phyloP scores from a whole-genome alignment of 306 rosid species.

The Vachellia pachyceras region DNA sequence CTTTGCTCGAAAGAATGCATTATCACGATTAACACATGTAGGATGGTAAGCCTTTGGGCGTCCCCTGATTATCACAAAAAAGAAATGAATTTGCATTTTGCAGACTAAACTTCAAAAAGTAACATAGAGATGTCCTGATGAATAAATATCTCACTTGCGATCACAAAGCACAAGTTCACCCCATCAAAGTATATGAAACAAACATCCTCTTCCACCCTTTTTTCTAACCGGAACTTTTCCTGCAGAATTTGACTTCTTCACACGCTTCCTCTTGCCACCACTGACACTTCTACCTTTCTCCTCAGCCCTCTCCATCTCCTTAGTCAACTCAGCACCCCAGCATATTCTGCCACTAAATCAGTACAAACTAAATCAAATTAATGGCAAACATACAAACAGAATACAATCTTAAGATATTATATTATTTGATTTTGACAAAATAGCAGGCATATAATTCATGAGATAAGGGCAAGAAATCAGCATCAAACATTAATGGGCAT shows the following conservation, averaged over 20 bases:
- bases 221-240: constrained; percentile 62
- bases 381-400: constrained; percentile 21
- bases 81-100: constrained; percentile 15
- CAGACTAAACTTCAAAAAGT: background rate
- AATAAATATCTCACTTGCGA: constrained; percentile 66
- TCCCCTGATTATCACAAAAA: constrained; percentile 66
- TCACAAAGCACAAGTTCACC: constrained; percentile 98
- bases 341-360: constrained; percentile 51
- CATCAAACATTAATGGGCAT: constrained; percentile 24
- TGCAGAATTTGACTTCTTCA: constrained; percentile 58
- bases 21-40: constrained; percentile 86
- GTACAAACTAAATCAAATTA: constrained; percentile 34
- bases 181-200: constrained; percentile 99
- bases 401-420: constrained; percentile 5
- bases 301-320: constrained; percentile 55
- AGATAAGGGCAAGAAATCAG: background rate
- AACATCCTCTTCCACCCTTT: constrained; percentile 92
- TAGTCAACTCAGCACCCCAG: constrained; percentile 54
- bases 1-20: constrained; percentile 92
- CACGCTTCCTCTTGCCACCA: constrained; percentile 87
- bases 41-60: constrained; percentile 99
- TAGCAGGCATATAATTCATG: background rate
- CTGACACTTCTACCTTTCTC: constrained; percentile 40
- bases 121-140: background rate
- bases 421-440: constrained; percentile 21